A percentile compares a stretch with the other conserved stretches of the same genome.
Evolutionary conservation across 768 basidiomycete genomes (phyloP).

Genomic region (Suillus alpinus): DNA sequence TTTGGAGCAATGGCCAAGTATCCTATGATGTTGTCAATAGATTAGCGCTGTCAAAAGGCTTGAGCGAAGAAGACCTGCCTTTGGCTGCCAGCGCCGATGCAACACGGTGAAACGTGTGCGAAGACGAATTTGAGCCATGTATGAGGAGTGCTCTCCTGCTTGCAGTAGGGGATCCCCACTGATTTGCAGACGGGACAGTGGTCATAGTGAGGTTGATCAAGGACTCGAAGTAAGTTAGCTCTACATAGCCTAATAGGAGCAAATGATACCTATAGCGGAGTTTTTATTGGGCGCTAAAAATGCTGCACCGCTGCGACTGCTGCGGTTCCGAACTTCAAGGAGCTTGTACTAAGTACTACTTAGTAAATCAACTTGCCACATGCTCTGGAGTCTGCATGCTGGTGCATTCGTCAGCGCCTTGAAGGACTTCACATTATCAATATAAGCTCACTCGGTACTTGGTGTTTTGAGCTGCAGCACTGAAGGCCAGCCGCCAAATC

Average conservation of each 20-base stretch:
- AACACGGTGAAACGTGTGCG: conserved; percentile 14
- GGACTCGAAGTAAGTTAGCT: no score
- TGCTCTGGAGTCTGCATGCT: no score
- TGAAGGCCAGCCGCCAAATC: no score
- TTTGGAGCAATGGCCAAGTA: conserved; percentile 22
- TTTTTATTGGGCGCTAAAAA: no score
- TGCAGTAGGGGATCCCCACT: conserved; percentile 17
- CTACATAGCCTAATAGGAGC: no score
- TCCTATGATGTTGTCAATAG: conserved; percentile 9
- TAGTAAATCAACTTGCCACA: no score
- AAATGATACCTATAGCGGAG: no score
- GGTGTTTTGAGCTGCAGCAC: background rate
- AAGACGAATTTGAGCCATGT: conserved; percentile 15
- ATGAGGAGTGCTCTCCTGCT: conserved; percentile 17
- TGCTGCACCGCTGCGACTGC: no score
- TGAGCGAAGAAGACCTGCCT: conserved; percentile 7
- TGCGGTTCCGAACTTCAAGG: no score
- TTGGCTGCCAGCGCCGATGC: conserved; percentile 12
- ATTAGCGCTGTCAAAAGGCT: background rate
- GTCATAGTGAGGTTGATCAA: background rate
- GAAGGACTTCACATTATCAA: background rate
- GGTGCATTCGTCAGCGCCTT: no score
- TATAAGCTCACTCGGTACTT: background rate
- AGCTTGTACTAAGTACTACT: no score
- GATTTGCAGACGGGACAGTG: conserved; percentile 5